Evolutionary conservation across 2,329 filamentous ascomycete species (phyloP), one percentile per base, ranked within the genome.

Genomic region (Cadophora luteo-olivacea): DNA sequence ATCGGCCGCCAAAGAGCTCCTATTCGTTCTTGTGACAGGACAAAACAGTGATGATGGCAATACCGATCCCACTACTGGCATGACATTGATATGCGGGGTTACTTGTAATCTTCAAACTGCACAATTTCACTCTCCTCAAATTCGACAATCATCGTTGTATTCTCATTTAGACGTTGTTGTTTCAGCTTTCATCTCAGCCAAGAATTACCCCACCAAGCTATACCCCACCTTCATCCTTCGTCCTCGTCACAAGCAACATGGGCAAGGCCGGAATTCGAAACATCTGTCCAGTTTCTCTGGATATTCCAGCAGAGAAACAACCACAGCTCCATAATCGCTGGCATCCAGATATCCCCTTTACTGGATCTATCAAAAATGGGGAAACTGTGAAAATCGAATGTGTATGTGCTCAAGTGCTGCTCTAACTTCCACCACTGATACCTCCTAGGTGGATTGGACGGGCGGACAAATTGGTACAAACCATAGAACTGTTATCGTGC

Each of bases 341-440:
- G 94, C 94, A 97, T 77, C 94, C 94, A 45, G 94, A 97, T 72
- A 91, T 97, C 63, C 94, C 94, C 0, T 88, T 86, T 66, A 86
- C 85, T 62, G 91, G 85, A 38, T 88, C 86, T 1, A 93, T 97
- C 76, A 89, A 91, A 75, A 89, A 94, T 76, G 91, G 90, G 36
- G 94, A 97, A 81, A 92, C 92, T 0, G 94, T 97, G 73, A 97
- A 97, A 81, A 97, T 97, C 72, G 93, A 97, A 83, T 97, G 94
- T 76, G 84, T 77, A 73, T 29, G 74, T 74, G 16, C 4, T 51
- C 54, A 22, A 49, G n/a, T 7, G 14, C 32, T 19, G 19, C 22
- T 49, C n/a, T 6, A 49, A 49, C 1, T 22, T 45, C 41, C 19
- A 24, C 52, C 19, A 41, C 63, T 66, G 25, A 68, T 11, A 19